phyloP scores from a whole-genome alignment of 164 flowering plant genomes.

The Berberis vulgaris region DNA sequence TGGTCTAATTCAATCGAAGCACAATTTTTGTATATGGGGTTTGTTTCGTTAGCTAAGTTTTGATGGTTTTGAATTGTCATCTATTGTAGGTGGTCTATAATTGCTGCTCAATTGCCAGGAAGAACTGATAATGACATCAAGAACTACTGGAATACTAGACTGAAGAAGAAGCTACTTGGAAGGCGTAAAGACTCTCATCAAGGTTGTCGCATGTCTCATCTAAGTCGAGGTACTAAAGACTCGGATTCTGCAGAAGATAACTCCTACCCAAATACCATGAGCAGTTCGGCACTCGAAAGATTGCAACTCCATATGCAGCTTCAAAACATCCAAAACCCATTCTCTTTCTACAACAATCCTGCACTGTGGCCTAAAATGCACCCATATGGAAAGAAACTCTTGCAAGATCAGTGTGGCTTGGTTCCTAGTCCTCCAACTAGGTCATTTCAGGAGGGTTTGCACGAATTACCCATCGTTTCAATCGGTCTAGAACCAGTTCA shows the following conservation, averaged over 20 bases:
- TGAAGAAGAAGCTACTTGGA: constrained; percentile 86
- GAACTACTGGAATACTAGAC: constrained; percentile 94
- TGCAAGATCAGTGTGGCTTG: constrained; percentile 27
- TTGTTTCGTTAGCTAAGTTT: too few relatives aligned
- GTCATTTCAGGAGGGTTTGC: constrained; percentile 6
- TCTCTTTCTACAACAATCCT: constrained; percentile 43
- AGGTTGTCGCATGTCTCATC: constrained; percentile 12
- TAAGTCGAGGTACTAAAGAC: constrained; percentile 17
- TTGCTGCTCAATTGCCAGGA: constrained; percentile 95
- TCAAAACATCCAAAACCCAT: constrained; percentile 42
- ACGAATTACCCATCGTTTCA: constrained; percentile 8
- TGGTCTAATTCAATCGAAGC: not conserved
- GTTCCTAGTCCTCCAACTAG: constrained; percentile 10
- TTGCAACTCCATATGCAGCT: constrained; percentile 80
- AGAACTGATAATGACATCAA: constrained; percentile 95
- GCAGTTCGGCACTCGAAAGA: constrained; percentile 72
- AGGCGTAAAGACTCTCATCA: constrained; percentile 44
- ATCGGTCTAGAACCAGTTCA: constrained; percentile 6
- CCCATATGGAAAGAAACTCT: constrained; percentile 44
- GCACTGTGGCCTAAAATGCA: constrained; percentile 57
- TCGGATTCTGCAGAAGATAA: constrained; percentile 18
- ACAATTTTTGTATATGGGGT: too few relatives aligned
- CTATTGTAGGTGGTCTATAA: constrained; percentile 79
- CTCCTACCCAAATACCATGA: constrained; percentile 23
- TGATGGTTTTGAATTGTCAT: not conserved